Evolutionary conservation across 78 protist genomes (phyloP).

Genomic region (Tieghemostelium lacteum): DNA sequence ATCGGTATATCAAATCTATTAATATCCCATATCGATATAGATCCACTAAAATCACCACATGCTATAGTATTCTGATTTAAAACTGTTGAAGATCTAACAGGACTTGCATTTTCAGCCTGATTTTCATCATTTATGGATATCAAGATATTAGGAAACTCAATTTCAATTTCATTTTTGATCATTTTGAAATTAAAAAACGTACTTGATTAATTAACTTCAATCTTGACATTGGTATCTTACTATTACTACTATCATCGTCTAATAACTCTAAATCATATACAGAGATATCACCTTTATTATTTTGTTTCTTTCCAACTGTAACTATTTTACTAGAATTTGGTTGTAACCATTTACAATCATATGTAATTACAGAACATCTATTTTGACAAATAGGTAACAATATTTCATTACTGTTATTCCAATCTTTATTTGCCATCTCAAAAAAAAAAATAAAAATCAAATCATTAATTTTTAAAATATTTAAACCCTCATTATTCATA

Average conservation of each 20-base stretch:
- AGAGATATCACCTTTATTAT: not conserved
- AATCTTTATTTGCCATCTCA: not conserved
- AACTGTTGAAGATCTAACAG: too few relatives aligned
- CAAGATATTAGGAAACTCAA: too few relatives aligned
- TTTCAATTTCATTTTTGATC: too few relatives aligned
- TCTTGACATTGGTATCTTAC: too few relatives aligned
- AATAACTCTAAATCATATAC: not conserved
- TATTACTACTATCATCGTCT: too few relatives aligned
- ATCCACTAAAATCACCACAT: conserved; percentile 6
- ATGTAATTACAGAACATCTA: not conserved
- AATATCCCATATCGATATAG: not conserved
- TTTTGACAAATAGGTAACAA: not conserved
- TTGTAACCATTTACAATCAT: not conserved
- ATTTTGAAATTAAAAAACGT: too few relatives aligned
- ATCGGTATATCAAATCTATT: conserved; percentile 6
- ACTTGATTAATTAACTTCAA: too few relatives aligned
- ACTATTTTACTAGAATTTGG: not conserved
- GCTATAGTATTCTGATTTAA: not conserved
- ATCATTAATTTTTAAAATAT: too few relatives aligned
- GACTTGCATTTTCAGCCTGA: too few relatives aligned
- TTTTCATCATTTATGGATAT: too few relatives aligned
- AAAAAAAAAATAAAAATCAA: too few relatives aligned
- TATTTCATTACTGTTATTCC: not conserved
- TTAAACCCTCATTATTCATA: too few relatives aligned
- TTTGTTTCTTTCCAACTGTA: not conserved